Base-by-base conservation (phyloP, 2,329 filamentous ascomycete genomes). In the Plectosphaerella plurivora region DNA sequence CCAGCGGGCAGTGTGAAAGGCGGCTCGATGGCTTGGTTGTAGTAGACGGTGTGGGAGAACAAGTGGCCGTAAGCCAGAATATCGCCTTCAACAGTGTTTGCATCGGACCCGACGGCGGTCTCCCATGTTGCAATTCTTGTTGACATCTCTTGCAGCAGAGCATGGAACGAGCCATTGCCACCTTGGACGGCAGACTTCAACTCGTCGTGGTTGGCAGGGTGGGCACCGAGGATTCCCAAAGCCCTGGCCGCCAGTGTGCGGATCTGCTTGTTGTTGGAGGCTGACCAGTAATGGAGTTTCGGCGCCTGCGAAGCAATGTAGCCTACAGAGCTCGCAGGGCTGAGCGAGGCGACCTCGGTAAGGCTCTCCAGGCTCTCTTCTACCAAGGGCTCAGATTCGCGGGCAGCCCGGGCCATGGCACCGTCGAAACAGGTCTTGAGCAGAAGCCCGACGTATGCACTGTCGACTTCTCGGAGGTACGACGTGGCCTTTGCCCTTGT, bases 151-250 rank as follows among this genome's bases (percentile, higher is more conserved):
- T 55, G 50, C 5, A 49, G 33, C 36, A 57, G 25, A 22, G 54
- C 53, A 14, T 39, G 41, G 7, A 33, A 33, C 8, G 28, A 51
- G 18, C 52, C 20, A 50, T 56, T 56, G 16, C 54, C 44, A 2
- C 16, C 16, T 25, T 54, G 54, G 8, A 51, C n/a, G n/a, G 51
- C 41, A 20, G 41, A 18, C n/a, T 16, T 18, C 11, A 44, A 8
- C 15, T 12, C 16, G n/a, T 33, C 14, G 22, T 46, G 39, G 52
- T 75, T 76, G 7, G 60, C 62, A 4, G 76, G 74, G 65, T 93
- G 88, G 0, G 90, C 87, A 1, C 81, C 84, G 5, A 97, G 69
- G 12, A 96, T 87, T 1, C 91, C 92, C 60, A 91, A 83, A 0
- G 84, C 81, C 54, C 84, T 84, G 15, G 90, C 85, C 2, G 86